Base-by-base conservation (phyloP, 2,329 filamentous ascomycete genomes). In the Taxawa tesnikishii region DNA sequence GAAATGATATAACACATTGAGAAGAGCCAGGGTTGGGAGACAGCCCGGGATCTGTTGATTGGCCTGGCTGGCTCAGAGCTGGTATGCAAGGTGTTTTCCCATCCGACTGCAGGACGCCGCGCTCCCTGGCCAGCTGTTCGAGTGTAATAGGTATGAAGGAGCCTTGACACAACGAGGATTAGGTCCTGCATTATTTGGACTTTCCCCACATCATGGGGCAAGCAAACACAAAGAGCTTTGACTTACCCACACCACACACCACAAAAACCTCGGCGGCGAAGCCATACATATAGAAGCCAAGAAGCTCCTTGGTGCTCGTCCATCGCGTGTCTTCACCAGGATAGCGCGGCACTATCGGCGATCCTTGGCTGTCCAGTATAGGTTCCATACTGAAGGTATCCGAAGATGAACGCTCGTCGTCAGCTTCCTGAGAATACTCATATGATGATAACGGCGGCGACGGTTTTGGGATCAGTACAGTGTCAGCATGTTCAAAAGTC, bases 261-360 rank as follows among this genome's bases (percentile, higher is more conserved):
- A 92, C 83, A 55, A 94, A 96, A 33, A 92, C 88, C 62, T 98
- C 90, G 13, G 88, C 85, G 15, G 90, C 90, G 68, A 93, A 96
- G 26, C 82, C 82, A 63, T 96, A 96, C 54, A 80, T 79, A 59
- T 96, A 98, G 83, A 92, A 98, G 46, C 88, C 90, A 24, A 76
- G 67, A 38, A 96, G 70, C 68, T 98, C 90, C 56, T 81, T 88
- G 45, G 62, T 63, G 55, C 83, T 94, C 7, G 90, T 96, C 34
- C 81, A 73, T n/a, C 88, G 71, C 15, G 76, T 82, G 56, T 98
- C 90, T 54, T 96, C 84, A 39, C 82, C 84, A 3, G 68, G 67
- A 54, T 92, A 94, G 36, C 73, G 67, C 33, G 72, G 62, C 13
- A 23, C n/a, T n/a, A 23, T 23, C 8, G 19, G 19, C 19, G 8